Base-by-base conservation (phyloP, 140 eudicot genomes). In the Anethum foeniculum region DNA sequence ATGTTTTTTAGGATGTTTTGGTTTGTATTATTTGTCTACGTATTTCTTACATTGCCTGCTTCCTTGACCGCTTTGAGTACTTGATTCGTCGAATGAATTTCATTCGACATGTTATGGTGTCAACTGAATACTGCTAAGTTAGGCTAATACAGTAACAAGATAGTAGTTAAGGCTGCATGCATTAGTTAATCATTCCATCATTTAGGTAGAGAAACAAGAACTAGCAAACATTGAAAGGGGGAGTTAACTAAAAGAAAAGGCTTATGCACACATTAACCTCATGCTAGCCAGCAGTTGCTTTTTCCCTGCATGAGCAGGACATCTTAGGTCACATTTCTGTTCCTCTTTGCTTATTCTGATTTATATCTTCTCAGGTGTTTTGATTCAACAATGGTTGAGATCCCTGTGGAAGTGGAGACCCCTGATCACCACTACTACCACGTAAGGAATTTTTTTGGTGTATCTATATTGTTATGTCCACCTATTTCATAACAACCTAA, bases 371-470 rank as follows among this genome's bases (percentile, higher is more conserved):
- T 28, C 83, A 95, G 99, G 87, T 95, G 99, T 88, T 88, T 81
- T 41, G 99, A 95, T 85, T 85, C 99, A 60, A 92, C 81, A 77
- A 75, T 95, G 88, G 97, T 95, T 83, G 97, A 91, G 90, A 91
- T 95, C 79, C 99, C 99, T 2, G 99, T 95, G 80, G 96, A 95
- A 80, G 88, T 95, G 81, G 99, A 95, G 86, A 88, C 90, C 80
- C 93, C 99, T 46, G 94, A 92, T 84, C 99, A 89, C 84, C 97
- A 92, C 82, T 95, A 95, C 76, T 95, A 92, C 85, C 99, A 89
- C 82, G 98, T 94, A 83, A 15, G 86, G 68, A 77, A 19, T 44
- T 36, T 25, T 64, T 60, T 79, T 75, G 67, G 41, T 38, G 44
- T 77, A 77, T 21, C 44, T 67, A 44, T 77, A 34, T 54, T 77